Conservation (phyloP, 495 filamentous ascomycete species). For the Neurospora sublineolata region DNA sequence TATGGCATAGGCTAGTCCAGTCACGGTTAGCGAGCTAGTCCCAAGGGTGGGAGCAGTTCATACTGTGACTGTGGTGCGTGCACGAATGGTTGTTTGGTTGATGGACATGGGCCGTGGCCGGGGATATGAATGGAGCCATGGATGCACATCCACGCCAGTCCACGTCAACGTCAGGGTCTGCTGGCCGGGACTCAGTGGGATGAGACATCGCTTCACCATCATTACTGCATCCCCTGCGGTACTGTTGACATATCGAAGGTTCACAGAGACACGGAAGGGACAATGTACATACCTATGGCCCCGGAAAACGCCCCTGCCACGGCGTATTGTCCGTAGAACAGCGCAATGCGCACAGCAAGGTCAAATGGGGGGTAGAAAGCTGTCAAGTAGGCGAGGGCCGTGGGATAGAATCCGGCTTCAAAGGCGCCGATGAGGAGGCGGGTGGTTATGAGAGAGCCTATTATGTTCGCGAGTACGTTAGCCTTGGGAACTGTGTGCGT, state of each 20-base stretch:
- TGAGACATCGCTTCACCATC: background rate
- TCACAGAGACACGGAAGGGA: background rate
- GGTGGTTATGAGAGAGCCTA: conserved; percentile 7
- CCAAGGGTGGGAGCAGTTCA: background rate
- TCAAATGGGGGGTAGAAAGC: conserved; percentile 46
- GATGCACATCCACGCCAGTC: background rate
- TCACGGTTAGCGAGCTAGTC: background rate
- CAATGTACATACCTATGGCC: conserved; percentile 26
- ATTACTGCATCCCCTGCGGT: background rate
- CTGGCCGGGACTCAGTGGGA: background rate
- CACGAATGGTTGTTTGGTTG: background rate
- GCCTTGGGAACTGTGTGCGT: background rate
- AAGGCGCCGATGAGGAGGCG: conserved; percentile 14
- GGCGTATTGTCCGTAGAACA: conserved; percentile 48
- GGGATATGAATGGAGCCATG: background rate
- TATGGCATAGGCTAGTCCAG: conserved; percentile 15
- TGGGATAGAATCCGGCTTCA: conserved; percentile 44
- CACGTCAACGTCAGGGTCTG: background rate
- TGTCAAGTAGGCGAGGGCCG: conserved; percentile 40
- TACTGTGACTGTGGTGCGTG: background rate
- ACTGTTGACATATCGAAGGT: background rate
- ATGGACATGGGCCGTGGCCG: background rate
- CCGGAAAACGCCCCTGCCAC: conserved; percentile 42
- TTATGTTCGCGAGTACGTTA: background rate
- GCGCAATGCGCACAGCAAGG: conserved; percentile 38